Conservation (phyloP, 306 rosid genomes). For the Senna tora region DNA sequence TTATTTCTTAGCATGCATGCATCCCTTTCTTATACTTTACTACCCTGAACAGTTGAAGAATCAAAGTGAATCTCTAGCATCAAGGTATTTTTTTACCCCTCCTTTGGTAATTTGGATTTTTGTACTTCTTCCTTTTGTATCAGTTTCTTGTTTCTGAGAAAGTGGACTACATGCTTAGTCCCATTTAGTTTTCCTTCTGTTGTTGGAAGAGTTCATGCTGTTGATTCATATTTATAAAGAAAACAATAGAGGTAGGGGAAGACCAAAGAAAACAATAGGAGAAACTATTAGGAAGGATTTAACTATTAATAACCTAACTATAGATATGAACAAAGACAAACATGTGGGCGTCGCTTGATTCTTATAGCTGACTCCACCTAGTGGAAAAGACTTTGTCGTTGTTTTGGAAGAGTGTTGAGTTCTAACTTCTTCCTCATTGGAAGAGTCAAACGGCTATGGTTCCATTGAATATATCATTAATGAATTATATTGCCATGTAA, state of each 20-base stretch:
- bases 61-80: slow-evolving; percentile 51
- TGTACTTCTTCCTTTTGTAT: slow-evolving; percentile 9
- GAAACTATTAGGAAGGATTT: no score
- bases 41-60: slow-evolving; percentile 53
- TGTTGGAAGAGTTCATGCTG: not conserved
- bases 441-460: not conserved
- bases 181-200: not conserved
- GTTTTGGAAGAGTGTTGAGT: slow-evolving; percentile 10
- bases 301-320: no score
- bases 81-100: slow-evolving; percentile 58
- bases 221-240: no score
- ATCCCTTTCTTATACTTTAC: slow-evolving; percentile 29
- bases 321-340: no score
- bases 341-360: no score
- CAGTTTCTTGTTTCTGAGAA: slow-evolving; percentile 10
- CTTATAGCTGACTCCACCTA: no score
- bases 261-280: no score
- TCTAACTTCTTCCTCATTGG: slow-evolving; percentile 9
- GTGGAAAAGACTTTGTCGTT: no score
- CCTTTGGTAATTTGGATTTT: slow-evolving; percentile 32
- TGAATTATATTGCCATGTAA: not conserved
- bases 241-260: no score
- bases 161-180: not conserved
- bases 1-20: slow-evolving; percentile 23
- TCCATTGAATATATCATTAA: slow-evolving; percentile 1